phyloP scores from a whole-genome alignment of 2,329 filamentous ascomycete species.

The Byssochlamys sp. region DNA sequence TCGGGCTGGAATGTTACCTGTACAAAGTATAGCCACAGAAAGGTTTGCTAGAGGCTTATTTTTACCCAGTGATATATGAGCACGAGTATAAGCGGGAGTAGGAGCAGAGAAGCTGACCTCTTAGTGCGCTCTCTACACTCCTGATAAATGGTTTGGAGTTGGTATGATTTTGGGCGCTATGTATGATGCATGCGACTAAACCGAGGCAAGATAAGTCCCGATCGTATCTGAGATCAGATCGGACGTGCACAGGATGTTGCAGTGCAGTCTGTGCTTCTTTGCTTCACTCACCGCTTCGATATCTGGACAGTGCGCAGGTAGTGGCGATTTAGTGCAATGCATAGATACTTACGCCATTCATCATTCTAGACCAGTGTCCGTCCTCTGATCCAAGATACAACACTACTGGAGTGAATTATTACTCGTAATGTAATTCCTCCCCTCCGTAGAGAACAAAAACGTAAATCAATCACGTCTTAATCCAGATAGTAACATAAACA shows the following conservation, averaged over 20 bases:
- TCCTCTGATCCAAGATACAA: too few relatives aligned
- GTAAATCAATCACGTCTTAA: background rate
- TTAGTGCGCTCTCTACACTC: background rate
- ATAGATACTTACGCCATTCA: too few relatives aligned
- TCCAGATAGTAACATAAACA: background rate
- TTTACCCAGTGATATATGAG: background rate
- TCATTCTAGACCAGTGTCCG: too few relatives aligned
- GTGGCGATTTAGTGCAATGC: too few relatives aligned
- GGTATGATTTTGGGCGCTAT: background rate
- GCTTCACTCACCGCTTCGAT: background rate
- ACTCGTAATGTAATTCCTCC: too few relatives aligned
- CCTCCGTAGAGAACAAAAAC: background rate
- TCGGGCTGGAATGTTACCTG: background rate
- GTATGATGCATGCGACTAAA: background rate
- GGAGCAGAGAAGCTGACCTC: background rate
- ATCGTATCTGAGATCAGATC: background rate
- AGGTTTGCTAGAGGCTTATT: background rate
- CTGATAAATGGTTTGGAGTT: background rate
- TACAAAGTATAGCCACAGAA: background rate
- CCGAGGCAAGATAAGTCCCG: background rate
- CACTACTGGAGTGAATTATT: too few relatives aligned
- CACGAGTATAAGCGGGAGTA: background rate
- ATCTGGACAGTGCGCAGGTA: background rate
- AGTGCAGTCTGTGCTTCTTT: background rate
- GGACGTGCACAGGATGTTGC: background rate